A percentile compares a stretch with the other conserved stretches of the same genome.
These are phyloP conservation scores for Candida coquimbonensis DNA, from an alignment of 805 yeast genomes.

Conservation along the genomic window DNA sequence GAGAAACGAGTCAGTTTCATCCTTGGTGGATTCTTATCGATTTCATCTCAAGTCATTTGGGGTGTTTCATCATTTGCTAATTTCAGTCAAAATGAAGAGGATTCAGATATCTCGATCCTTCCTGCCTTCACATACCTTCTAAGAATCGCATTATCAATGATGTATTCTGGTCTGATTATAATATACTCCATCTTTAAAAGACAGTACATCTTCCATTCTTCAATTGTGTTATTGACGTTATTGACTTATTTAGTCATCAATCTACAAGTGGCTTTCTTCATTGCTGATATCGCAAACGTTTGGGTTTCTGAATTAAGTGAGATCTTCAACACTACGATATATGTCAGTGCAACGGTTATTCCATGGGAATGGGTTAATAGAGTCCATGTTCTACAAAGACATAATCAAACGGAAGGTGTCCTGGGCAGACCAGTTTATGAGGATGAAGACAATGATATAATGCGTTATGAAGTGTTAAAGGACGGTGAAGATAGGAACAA, in stretches of 20 bases:
- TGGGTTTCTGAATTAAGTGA: constrained; percentile 75
- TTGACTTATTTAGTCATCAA: constrained; percentile 49
- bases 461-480: constrained; percentile 14
- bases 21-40: constrained; percentile 47
- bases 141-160: constrained; percentile 61
- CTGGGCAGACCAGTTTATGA: constrained; percentile 71
- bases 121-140: constrained; percentile 72
- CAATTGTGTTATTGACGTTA: constrained; percentile 48
- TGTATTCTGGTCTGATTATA: constrained; percentile 58
- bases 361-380: constrained; percentile 87
- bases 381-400: constrained; percentile 47
- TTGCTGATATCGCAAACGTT: constrained; percentile 68
- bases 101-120: constrained; percentile 42
- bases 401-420: constrained; percentile 61
- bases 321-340: constrained; percentile 65
- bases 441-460: constrained; percentile 39
- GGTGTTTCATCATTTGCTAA: constrained; percentile 49
- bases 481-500: constrained; percentile 16
- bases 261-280: constrained; percentile 60
- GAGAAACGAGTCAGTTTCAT: constrained; percentile 60
- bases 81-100: constrained; percentile 19
- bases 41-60: constrained; percentile 62
- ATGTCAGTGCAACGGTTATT: constrained; percentile 60
- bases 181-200: constrained; percentile 48
- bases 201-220: constrained; percentile 40